Base-by-base conservation (phyloP, 1,284 basidiomycete genomes). In the Macrocystidia cucumis region DNA sequence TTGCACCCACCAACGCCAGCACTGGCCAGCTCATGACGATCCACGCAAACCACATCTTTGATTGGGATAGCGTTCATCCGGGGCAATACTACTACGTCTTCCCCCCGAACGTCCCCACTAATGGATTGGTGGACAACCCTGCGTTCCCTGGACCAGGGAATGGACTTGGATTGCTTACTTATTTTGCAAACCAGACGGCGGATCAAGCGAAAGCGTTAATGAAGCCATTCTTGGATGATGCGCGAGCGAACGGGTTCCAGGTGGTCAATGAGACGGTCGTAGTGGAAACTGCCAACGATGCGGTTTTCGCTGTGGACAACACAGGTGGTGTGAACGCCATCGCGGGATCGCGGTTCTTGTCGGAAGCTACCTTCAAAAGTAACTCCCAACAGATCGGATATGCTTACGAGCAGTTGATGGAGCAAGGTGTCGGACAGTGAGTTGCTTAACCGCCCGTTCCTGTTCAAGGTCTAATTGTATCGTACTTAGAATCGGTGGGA, bases 1-100 rank as follows among this genome's bases (percentile, higher is more conserved):
- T 35, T 13, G 39, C 45, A 1, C 14, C 29, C 9, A 32, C 23
- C 14, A 25, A 29, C 7, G 29, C 31, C 8, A 33, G 35, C 27
- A 38, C 39, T 29, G 34, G 40, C 3, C 33, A 39, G 9, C 37
- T 42, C 3, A 29, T 36, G 9, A 19, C 33, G 5, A 25, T 31
- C 8, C 40, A 42, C 20, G 50, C 49, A 2, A 25, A 36, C 14
- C 60, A 61, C 26, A 57, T 61, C 22, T 57, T 54, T 35, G 58
- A 60, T 35, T 50, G 50, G 47, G 56, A 61, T 29, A 14, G 40
- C 3, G 41, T 54, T 3, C 43, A 37, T 16, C 48, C 49, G 2
- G 54, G 54, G 0, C 59, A 61, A 33, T 60, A 57, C 34, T 59
- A 56, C 42, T 52, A 44, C 23, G 20, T 56, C 39, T 25, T 4